phyloP scores from a whole-genome alignment of 1,284 basidiomycete species.

The Grifola frondosa region DNA sequence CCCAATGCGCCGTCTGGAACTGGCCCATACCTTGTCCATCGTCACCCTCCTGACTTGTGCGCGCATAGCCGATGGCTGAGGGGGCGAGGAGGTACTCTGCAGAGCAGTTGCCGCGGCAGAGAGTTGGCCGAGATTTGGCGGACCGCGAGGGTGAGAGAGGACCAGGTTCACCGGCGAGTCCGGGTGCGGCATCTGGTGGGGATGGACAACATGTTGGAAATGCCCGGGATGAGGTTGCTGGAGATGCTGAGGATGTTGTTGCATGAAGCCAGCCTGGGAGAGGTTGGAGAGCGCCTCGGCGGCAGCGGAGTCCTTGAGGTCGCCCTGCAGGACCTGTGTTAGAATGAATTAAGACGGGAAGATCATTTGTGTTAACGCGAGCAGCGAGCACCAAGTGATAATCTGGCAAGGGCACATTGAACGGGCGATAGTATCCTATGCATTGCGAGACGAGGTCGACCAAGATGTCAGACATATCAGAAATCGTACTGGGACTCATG shows the following conservation, averaged over 20 bases:
- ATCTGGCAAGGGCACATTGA: no score
- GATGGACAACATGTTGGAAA: slow-evolving; percentile 12
- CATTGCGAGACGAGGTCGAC: no score
- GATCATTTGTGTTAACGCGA: slow-evolving; percentile 13
- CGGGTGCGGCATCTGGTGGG: slow-evolving; percentile 48
- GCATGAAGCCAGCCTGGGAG: slow-evolving; percentile 38
- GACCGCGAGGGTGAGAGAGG: slow-evolving; percentile 71
- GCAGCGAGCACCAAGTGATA: no score
- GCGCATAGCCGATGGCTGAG: no score
- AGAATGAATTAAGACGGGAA: slow-evolving; percentile 9
- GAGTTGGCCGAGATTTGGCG: slow-evolving; percentile 62
- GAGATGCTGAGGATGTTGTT: slow-evolving; percentile 14
- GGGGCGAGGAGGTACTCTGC: slow-evolving; percentile 8
- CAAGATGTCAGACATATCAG: no score
- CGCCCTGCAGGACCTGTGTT: slow-evolving; percentile 39
- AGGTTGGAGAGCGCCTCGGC: slow-evolving; percentile 65
- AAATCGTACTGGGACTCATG: no score
- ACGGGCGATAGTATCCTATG: no score
- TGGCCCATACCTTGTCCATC: no score
- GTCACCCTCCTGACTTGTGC: background rate
- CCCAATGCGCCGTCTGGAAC: no score
- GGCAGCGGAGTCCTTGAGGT: slow-evolving; percentile 58
- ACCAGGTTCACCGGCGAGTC: no score
- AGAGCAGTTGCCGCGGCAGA: slow-evolving; percentile 44
- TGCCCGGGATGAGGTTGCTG: slow-evolving; percentile 20